Evolutionary conservation across 2,329 filamentous ascomycete species (phyloP), one percentile per base, ranked within the genome.

Genomic region (Apiospora sp.): DNA sequence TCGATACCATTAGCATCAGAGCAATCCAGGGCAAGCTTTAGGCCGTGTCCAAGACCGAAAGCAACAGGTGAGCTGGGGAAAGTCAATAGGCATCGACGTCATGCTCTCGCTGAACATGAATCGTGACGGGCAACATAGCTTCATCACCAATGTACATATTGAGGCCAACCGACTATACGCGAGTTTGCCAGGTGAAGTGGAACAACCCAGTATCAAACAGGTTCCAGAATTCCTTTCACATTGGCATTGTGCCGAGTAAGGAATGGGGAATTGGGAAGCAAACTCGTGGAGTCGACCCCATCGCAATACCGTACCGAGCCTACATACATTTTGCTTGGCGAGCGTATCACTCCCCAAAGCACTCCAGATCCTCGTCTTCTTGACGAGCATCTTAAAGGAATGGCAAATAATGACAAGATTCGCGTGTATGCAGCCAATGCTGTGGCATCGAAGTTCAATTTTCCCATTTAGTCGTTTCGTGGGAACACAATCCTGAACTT

Each of bases 21-120:
- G 22, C 30, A n/a, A 41, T 64, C 34, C 58, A 64, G 34, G 58
- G 34, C 16, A 64, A 41, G 30, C 30, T 64, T 41, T n/a, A 8
- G 19, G 30, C 30, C 30, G n/a, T 4, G 54, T 41, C 30, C 54
- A 64, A 64, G 54, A 34, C 58, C 58, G 58, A 64, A 64, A 64
- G 58, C 34, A 64, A 64, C 27, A 37, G 34, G 34, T 58, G 51
- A 16, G 51, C 51, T 58, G 54, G 14, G 58, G 19, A 64, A 64
- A 64, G 34, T n/a, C 19, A 24, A 64, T 64, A 34, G 22, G 7
- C 58, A 22, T 64, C 34, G 22, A 64, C 58, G 22, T 61, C 30
- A 61, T 61, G 19, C 30, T 61, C 30, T 37, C 5, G 8, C 58
- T 34, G 6, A 64, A 64, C 58, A 64, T 64, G 19, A 64, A 64